Base-by-base conservation (phyloP, 345 rosid genomes). In the Gossypium thurberi region DNA sequence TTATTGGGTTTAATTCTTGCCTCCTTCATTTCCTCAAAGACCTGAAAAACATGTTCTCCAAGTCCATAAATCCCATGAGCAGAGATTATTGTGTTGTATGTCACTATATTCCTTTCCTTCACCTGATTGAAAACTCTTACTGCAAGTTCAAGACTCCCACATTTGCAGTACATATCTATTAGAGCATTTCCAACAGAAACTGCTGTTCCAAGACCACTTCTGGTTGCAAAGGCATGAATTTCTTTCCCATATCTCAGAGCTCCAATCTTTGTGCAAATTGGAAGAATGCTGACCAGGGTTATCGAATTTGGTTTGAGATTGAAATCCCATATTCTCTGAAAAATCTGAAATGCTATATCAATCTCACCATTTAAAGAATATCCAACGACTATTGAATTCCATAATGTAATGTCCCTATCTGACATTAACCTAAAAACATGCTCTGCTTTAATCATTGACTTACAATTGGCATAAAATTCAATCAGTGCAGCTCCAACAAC, bases 311-410 rank as follows among this genome's bases (percentile, higher is more conserved):
- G 84, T 25, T 14, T 56, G 47, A 80, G 74, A 51, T 75, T 71
- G 33, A 64, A 78, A 71, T 73, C 70, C 82, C 83, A 78, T 73
- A 86, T 80, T 72, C 63, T 73, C 70, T 33, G 68, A 65, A 88
- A 84, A 37, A 80, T n/a, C 3, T 33, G 59, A 26, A 86, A 80
- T 7, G 82, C 86, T 0, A 48, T 78, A 72, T 74, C 76, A 2
- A 72, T 74, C 68, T 82, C 64, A 18, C 73, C 77, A 33, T 81
- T 81, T 37, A 78, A 74, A 69, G 87, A 86, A 71, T 82, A 86
- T 40, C 86, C 90, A 11, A 71, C 83, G 53, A 88, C 81, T 72
- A 85, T 81, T 42, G 90, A 85, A 76, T 85, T 86, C 88, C 86
- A 88, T 13, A 88, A 57, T 14, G 73, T 71, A 47, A 78, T 81